Base-by-base conservation (phyloP, 768 basidiomycete genomes). In the Harrya chromipes region DNA sequence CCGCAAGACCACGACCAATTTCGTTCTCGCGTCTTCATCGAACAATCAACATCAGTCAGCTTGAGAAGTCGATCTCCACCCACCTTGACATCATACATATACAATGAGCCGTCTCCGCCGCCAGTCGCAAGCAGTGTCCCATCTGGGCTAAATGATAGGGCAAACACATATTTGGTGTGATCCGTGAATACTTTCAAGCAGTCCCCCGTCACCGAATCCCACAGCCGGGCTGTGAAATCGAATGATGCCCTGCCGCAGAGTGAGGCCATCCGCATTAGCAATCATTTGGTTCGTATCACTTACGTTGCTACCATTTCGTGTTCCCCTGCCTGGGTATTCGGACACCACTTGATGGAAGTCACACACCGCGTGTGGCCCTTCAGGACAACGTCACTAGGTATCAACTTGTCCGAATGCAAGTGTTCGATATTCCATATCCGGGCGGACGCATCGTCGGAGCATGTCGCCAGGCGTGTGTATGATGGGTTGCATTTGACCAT, bases 361-460 rank as follows among this genome's bases (percentile, higher is more conserved):
- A 92, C 80, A 43, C 82, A 77, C 52, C 81, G 75, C 35, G 65
- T 74, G 63, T 92, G 90, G 2, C 89, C 90, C 37, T 71, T 69
- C 29, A 91, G 69, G 7, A 82, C 65, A 13, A 73, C 50, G 14
- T 52, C 56, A 17, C 52, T 45, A 7, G 56, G 41, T 27, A 43
- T 38, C 10, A 55, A 39, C 47, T 68, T 65, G 37, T 60, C 67
- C 35, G 56, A 41, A 51, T 65, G 64, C 19, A 81, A 56, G 43
- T 75, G 73, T 45, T 79, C 79, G 42, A 87, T 69, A 46, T 79
- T 76, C 89, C 89, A 93, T 57, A 92, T 77, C 33, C 85, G 81
- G 17, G 86, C 84, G 0, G 87, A 89, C 54, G 72, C 72, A 55
- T 93, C 90, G 59, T 93, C 90, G 1, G 90, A 89, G 64, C 87